Base-by-base conservation (phyloP, 1,284 basidiomycete genomes). In the Xerocomus minutiporus region DNA sequence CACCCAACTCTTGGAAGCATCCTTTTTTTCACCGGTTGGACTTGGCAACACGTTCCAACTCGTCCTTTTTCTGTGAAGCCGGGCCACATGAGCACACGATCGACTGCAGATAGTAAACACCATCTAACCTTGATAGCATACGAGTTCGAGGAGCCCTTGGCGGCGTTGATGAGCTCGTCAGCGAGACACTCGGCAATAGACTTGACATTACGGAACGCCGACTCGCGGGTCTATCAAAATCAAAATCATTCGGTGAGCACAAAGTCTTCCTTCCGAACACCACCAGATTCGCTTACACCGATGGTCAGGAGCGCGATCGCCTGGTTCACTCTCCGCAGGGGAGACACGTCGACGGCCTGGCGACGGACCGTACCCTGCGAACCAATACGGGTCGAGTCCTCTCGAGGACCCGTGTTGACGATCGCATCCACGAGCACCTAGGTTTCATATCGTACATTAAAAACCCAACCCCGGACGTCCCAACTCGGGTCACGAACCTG, bases 61-160 rank as follows among this genome's bases (percentile, higher is more conserved):
- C 93, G 74, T 93, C 91, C 77, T 91, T 91, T 88, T 90, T 91
- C 88, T 90, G 65, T 48, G 36, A 46, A n/a, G 42, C 39, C 57
- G 8, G n/a, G 38, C 50, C 34, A 1, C 5, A 40, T 54, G 42
- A 51, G 52, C n/a, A 23, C 31, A 36, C 2, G 17, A 25, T 39
- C 2, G 17, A 51, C 51, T 29, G 29, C 28, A 20, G 25, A 38
- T 5, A 28, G 25, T 17, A 62, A 6, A 29, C 3, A 1, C 2
- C 8, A 12, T 25, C 78, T 46, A 46, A 88, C 89, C 88, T 97
- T 97, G 85, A 99, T 99, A 64, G 97, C 96, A 74, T 97, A 99
- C 59, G 96, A 98, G 90, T 99, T 99, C 69, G 95, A 98, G 56
- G 97, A 99, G 62, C 97, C 97, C 84, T 99, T 99, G 67, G 97